Percentiles rank a stretch among this genome's conserved stretches.
Conservation (phyloP, 176 grass and related monocot genomes). For the Phyllostachys edulis region DNA sequence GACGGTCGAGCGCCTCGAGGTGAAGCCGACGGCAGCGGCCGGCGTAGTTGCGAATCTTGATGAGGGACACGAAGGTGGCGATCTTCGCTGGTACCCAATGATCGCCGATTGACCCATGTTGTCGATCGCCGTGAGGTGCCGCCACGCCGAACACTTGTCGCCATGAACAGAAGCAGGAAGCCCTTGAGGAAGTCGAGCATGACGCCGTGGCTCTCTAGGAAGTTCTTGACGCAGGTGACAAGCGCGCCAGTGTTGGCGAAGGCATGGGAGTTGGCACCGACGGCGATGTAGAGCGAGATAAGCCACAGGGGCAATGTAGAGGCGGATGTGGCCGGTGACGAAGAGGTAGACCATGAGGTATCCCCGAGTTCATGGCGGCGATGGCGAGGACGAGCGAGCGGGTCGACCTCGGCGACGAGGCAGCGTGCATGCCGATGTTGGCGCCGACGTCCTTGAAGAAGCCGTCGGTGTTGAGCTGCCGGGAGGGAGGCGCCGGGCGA, state of each 20-base stretch:
- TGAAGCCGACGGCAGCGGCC: conserved; percentile 37
- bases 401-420: too few relatives aligned
- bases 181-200: too few relatives aligned
- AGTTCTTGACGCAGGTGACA: conserved; percentile 56
- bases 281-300: conserved; percentile 60
- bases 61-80: conserved; percentile 47
- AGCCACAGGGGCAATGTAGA: conserved; percentile 27
- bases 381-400: too few relatives aligned
- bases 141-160: conserved; percentile 46
- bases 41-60: conserved; percentile 61
- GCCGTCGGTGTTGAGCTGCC: too few relatives aligned
- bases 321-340: conserved; percentile 23
- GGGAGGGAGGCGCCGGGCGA: too few relatives aligned
- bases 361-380: too few relatives aligned
- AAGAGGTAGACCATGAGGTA: too few relatives aligned
- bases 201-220: too few relatives aligned
- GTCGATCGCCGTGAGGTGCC: conserved; percentile 49
- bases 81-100: conserved; percentile 52
- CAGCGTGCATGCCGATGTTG: too few relatives aligned
- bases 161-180: conserved; percentile 46
- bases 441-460: too few relatives aligned
- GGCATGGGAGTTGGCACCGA: conserved; percentile 67
- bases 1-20: conserved; percentile 9
- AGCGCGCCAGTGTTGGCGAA: conserved; percentile 80
- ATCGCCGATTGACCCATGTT: conserved; percentile 63